A percentile compares a stretch with the other conserved stretches of the same genome.
Evolutionary conservation across 495 filamentous ascomycete species (phyloP).

Genomic region (Aspergillus carlsbadensis): DNA sequence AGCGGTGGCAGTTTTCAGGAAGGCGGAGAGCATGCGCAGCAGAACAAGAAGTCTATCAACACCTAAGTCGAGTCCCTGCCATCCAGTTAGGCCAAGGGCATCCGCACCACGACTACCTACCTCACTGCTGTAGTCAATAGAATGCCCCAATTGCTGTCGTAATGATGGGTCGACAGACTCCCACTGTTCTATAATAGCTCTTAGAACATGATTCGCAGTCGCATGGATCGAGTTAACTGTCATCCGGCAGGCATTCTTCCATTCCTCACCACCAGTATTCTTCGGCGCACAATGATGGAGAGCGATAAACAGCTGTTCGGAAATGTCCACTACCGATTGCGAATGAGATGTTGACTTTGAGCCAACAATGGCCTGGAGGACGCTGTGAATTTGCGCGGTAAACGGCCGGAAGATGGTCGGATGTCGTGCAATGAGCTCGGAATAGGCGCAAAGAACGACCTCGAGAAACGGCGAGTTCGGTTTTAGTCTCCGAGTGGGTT

Average conservation of each 20-base stretch:
- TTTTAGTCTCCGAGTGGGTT: slow-evolving; percentile 43
- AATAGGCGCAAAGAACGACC: slow-evolving; percentile 61
- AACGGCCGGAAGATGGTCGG: slow-evolving; percentile 79
- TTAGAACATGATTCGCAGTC: slow-evolving; percentile 73
- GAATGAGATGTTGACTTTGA: slow-evolving; percentile 38
- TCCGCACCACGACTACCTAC: slow-evolving; percentile 38
- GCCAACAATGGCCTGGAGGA: slow-evolving; percentile 50
- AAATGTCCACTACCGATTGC: slow-evolving; percentile 45
- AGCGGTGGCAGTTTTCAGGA: slow-evolving; percentile 59
- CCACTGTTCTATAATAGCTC: slow-evolving; percentile 76
- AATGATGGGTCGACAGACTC: slow-evolving; percentile 50
- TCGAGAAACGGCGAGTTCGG: slow-evolving; percentile 52
- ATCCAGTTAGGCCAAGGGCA: slow-evolving; percentile 57
- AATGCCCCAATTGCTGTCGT: slow-evolving; percentile 17
- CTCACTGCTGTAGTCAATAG: slow-evolving; percentile 37
- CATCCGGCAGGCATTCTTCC: slow-evolving; percentile 60
- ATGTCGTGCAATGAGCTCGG: slow-evolving; percentile 69
- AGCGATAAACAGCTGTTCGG: slow-evolving; percentile 61
- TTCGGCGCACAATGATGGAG: slow-evolving; percentile 77
- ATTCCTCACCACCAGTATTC: slow-evolving; percentile 68
- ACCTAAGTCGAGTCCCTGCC: slow-evolving; percentile 72
- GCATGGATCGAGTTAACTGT: slow-evolving; percentile 60
- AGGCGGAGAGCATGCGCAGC: slow-evolving; percentile 52
- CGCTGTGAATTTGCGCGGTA: slow-evolving; percentile 59
- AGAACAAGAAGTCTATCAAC: slow-evolving; percentile 64